Base-by-base conservation (phyloP, 1,284 basidiomycete genomes). In the Caloboletus firmus region DNA sequence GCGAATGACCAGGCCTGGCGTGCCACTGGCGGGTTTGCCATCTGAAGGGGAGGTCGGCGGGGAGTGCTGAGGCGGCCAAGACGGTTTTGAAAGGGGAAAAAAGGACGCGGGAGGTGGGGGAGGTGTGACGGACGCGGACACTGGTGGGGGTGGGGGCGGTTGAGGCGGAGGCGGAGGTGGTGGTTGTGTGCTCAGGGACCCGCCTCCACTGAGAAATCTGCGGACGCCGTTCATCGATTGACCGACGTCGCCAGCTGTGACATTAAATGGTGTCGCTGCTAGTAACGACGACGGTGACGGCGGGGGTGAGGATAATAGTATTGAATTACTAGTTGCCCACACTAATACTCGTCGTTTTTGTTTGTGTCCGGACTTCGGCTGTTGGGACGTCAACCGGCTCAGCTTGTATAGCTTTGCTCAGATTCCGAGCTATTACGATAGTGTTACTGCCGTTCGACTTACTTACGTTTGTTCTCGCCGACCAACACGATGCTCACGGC, bases 141-240 rank as follows among this genome's bases (percentile, higher is more conserved):
- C 57, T 20, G 56, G 50, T 12, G 52, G 44, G 17, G 64, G 52
- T 22, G 32, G 42, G 2, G 58, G 59, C 12, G 62, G 53, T 28
- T 56, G 59, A 28, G 69, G 61, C 10, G 60, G 44, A 10, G 44
- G 22, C 7, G 44, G 31, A 10, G 22, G 52, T 28, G 61, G 60
- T 42, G 24, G 64, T 53, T 65, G 69, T 55, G 55, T 39, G 53
- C 26, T 65, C 30, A n/a, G 20, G 58, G 64, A 53, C 32, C 71
- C 74, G 45, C 77, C 78, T 53, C 76, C 80, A 43, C 74, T 75
- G 37, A 88, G 77, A 59, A 87, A 79, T 69, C 83, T 81, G 64
- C 85, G 84, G 56, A 89, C 83, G 63, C 85, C 85, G 78, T 88
- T 85, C 85, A 88, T 88, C 66, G 59, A 44, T 56, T 50, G 52